Conservation (phyloP, 106 monocot species). For the Acorus calamus region DNA sequence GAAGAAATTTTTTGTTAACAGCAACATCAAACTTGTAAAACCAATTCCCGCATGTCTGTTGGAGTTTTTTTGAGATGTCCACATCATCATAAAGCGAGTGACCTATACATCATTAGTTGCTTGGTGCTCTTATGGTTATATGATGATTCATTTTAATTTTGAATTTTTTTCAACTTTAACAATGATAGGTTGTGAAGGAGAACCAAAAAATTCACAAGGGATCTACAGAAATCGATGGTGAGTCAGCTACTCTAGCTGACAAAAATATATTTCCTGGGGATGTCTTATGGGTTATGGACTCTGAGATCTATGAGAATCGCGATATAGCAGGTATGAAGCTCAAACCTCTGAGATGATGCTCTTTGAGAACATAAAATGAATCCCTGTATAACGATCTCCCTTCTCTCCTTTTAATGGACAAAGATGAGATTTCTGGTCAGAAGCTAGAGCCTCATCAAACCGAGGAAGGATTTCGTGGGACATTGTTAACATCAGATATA, state of each 20-base stretch:
- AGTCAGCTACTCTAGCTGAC: constrained; percentile 86
- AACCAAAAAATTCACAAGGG: constrained; percentile 97
- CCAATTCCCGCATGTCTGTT: no score
- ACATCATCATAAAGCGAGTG: no score
- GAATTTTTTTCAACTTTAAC: background rate
- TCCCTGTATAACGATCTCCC: background rate
- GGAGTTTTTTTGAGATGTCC: no score
- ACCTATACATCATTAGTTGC: no score
- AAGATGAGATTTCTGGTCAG: constrained; percentile 78
- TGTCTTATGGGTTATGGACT: constrained; percentile 78
- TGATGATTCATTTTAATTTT: no score
- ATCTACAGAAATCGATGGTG: constrained; percentile 67
- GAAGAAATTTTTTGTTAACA: no score
- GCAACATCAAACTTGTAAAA: no score
- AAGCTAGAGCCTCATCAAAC: constrained; percentile 32
- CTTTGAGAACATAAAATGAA: background rate
- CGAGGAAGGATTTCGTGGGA: constrained; percentile 98
- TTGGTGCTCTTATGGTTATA: no score
- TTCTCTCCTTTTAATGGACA: background rate
- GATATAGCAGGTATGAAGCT: constrained; percentile 73
- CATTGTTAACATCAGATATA: constrained; percentile 58
- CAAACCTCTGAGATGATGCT: no score
- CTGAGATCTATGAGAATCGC: constrained; percentile 84
- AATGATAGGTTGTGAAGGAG: constrained; percentile 80
- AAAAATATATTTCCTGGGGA: constrained; percentile 95